Evolutionary conservation across 768 basidiomycete species (phyloP).

Genomic region (Amanita inopinata): DNA sequence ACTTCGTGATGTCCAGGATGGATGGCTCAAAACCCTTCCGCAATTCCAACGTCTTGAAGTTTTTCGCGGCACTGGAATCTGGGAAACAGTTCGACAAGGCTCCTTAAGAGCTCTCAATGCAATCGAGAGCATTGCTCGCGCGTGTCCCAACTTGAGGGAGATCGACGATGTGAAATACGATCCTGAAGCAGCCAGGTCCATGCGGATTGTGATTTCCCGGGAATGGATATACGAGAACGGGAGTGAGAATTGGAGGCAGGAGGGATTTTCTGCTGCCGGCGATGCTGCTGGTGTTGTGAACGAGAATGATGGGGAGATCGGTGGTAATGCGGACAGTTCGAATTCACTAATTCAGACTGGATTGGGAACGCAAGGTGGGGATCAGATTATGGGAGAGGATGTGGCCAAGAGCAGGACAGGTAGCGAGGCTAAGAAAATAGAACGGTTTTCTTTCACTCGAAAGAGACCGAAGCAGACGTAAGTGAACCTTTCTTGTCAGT

Average conservation of each 20-base stretch:
- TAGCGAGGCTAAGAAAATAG: not conserved
- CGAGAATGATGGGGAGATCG: not conserved
- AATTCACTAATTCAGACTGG: too few relatives aligned
- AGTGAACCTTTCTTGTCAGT: not conserved
- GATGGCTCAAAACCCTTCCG: conserved; percentile 31
- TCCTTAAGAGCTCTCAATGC: not conserved
- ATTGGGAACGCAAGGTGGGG: not conserved
- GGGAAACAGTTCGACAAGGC: conserved; percentile 23
- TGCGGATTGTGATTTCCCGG: conserved; percentile 20
- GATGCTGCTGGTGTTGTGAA: too few relatives aligned
- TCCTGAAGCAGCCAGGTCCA: conserved; percentile 22
- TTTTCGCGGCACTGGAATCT: conserved; percentile 33
- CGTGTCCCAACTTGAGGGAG: conserved; percentile 19
- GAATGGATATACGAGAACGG: not conserved
- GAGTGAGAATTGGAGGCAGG: too few relatives aligned
- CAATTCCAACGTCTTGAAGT: conserved; percentile 33
- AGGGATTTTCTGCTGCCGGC: too few relatives aligned
- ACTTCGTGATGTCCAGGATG: conserved; percentile 18
- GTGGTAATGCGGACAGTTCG: too few relatives aligned
- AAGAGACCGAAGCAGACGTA: not conserved
- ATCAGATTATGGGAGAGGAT: not conserved
- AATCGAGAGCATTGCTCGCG: not conserved
- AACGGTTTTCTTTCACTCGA: not conserved
- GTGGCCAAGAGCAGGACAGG: not conserved
- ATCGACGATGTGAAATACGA: conserved; percentile 31